Evolutionary conservation across 805 yeast genomes (phyloP).

Genomic region (Wickerhamomyces sydowiorum): DNA sequence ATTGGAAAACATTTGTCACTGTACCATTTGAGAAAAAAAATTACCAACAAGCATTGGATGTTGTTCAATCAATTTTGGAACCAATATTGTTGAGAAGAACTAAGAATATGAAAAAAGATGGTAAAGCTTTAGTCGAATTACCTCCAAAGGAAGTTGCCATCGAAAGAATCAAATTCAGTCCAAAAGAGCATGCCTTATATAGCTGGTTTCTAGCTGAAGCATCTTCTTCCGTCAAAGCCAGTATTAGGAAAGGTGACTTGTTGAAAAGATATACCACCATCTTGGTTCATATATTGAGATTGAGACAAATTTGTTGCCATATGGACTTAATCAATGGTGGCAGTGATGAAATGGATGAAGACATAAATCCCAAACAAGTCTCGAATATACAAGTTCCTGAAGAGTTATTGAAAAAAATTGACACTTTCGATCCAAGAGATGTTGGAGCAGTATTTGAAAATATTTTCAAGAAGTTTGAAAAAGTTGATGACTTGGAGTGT

Average conservation of each 20-base stretch:
- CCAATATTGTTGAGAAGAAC: slow-evolving; percentile 84
- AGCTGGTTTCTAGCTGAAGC: slow-evolving; percentile 66
- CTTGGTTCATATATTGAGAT: slow-evolving; percentile 72
- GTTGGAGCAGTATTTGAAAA: slow-evolving; percentile 11
- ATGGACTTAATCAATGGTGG: slow-evolving; percentile 53
- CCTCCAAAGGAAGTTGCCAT: slow-evolving; percentile 73
- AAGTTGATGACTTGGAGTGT: slow-evolving; percentile 56
- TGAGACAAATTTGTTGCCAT: slow-evolving; percentile 89
- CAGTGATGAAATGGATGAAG: slow-evolving; percentile 49
- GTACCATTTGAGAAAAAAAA: slow-evolving; percentile 75
- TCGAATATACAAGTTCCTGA: slow-evolving; percentile 12
- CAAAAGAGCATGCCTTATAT: slow-evolving; percentile 61
- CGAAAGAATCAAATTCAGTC: slow-evolving; percentile 61
- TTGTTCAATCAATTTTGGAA: slow-evolving; percentile 79
- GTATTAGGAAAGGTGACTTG: slow-evolving; percentile 60
- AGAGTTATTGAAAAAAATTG: slow-evolving; percentile 9
- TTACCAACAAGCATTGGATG: slow-evolving; percentile 66
- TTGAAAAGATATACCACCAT: slow-evolving; percentile 71
- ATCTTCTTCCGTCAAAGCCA: slow-evolving; percentile 51
- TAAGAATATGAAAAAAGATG: slow-evolving; percentile 77
- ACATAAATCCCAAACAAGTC: slow-evolving; percentile 21
- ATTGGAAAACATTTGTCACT: slow-evolving; percentile 85
- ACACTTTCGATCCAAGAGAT: slow-evolving; percentile 11
- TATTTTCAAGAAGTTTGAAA: slow-evolving; percentile 27
- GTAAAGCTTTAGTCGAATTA: slow-evolving; percentile 64